Conservation (phyloP, 148 eudicot species). For the Rhododendron williamsianum region DNA sequence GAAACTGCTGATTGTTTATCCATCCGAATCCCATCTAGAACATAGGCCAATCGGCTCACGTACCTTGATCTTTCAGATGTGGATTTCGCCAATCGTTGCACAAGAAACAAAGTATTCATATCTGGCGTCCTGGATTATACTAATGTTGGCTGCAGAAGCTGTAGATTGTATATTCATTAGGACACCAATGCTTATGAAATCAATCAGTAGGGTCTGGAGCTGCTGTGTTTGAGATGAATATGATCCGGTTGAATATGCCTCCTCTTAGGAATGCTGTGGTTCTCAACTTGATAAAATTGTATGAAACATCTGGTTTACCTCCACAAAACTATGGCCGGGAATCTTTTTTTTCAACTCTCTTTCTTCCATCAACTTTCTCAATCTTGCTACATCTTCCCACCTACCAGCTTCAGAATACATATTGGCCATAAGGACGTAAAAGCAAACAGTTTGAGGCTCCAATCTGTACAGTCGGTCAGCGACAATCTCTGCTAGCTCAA, state of each 20-base stretch:
- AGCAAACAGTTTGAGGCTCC: constrained; percentile 19
- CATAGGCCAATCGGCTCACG: not conserved
- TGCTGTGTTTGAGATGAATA: not conserved
- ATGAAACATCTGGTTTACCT: constrained; percentile 18
- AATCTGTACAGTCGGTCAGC: constrained; percentile 23
- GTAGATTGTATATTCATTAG: not conserved
- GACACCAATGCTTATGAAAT: not conserved
- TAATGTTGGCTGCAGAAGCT: not conserved
- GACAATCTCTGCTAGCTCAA: constrained; percentile 38
- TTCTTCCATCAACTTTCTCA: constrained; percentile 17
- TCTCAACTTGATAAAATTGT: constrained; percentile 6
- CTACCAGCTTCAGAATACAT: constrained; percentile 31
- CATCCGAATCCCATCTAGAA: not conserved
- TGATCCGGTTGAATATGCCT: not conserved
- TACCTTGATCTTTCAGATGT: not conserved
- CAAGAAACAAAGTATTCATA: not conserved
- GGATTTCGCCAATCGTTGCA: no score
- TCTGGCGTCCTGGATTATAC: not conserved
- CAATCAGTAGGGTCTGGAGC: not conserved
- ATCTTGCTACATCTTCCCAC: constrained; percentile 27
- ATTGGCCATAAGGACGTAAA: constrained; percentile 15
- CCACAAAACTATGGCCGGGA: constrained; percentile 20
- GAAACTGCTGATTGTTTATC: not conserved
- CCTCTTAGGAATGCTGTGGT: not conserved
- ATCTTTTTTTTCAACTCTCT: constrained; percentile 16